Conservation (phyloP, 768 basidiomycete species). For the Rhizopogon roseolus region DNA sequence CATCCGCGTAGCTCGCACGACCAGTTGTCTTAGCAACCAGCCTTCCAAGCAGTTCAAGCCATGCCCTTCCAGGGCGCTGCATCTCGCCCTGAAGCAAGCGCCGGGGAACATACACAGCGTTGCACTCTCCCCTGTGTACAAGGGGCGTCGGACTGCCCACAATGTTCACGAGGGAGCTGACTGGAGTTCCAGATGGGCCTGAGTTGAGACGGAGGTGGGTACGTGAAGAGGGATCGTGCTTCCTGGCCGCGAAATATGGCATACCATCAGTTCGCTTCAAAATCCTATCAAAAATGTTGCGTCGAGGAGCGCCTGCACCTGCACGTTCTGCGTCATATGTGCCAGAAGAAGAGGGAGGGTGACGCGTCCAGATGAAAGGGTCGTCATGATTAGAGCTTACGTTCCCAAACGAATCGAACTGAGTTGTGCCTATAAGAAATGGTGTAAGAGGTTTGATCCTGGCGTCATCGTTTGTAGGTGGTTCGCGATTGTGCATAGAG, state of each 20-base stretch:
- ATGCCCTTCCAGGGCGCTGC: background rate
- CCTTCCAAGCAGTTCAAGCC: background rate
- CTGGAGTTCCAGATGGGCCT: background rate
- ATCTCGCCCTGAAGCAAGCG: background rate
- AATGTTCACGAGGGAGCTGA: background rate
- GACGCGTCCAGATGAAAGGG: conserved; percentile 14
- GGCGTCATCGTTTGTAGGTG: conserved; percentile 2
- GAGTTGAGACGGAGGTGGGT: background rate
- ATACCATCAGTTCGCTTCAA: background rate
- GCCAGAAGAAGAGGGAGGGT: background rate
- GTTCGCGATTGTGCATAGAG: conserved; percentile 10
- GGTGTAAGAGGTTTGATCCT: conserved; percentile 2
- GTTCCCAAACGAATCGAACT: conserved; percentile 20
- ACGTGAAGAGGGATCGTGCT: background rate
- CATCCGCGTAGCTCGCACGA: background rate
- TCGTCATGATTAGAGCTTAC: conserved; percentile 19
- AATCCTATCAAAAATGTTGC: background rate
- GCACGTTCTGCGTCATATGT: background rate
- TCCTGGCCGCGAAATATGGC: conserved; percentile 8
- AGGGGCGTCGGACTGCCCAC: background rate
- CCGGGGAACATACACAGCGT: background rate
- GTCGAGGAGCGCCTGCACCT: background rate
- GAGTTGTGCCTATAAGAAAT: conserved; percentile 8
- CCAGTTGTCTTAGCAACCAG: background rate
- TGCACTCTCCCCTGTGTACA: background rate